Percentiles rank a stretch among this genome's conserved stretches.
Conservation (phyloP, 495 filamentous ascomycete genomes). For the Xylaria flabelliformis region DNA sequence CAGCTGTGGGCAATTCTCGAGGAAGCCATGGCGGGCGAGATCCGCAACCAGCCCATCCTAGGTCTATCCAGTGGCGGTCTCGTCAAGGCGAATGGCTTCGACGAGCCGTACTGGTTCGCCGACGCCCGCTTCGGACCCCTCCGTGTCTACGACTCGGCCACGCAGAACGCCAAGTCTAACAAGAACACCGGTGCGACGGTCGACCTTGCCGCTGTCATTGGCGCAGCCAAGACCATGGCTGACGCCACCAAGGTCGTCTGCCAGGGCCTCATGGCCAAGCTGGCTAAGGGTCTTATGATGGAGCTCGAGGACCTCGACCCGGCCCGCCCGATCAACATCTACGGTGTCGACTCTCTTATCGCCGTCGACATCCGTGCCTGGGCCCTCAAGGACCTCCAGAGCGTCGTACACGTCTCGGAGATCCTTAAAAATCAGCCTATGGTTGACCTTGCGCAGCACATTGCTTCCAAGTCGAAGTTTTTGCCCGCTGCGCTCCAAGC, state of each 20-base stretch:
- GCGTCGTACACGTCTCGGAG: conserved; percentile 59
- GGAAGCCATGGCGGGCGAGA: conserved; percentile 33
- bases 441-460: conserved; percentile 34
- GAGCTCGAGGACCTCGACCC: conserved; percentile 41
- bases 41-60: conserved; percentile 35
- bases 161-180: conserved; percentile 28
- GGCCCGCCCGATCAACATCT: conserved; percentile 36
- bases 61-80: conserved; percentile 40
- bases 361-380: conserved; percentile 56
- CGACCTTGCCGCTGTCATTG: conserved; percentile 34
- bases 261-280: conserved; percentile 37
- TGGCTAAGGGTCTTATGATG: conserved; percentile 40
- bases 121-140: conserved; percentile 53
- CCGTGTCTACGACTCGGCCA: conserved; percentile 42
- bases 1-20: conserved; percentile 36
- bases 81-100: conserved; percentile 41
- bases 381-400: conserved; percentile 50
- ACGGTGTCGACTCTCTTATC: conserved; percentile 57
- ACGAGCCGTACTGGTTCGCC: conserved; percentile 52
- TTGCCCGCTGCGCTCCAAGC: conserved; percentile 30
- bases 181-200: conserved; percentile 25
- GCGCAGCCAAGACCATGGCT: conserved; percentile 27
- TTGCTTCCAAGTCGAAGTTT: conserved; percentile 40
- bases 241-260: conserved; percentile 35
- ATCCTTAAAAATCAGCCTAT: conserved; percentile 53